Base-by-base conservation (phyloP, 148 eudicot species). In the Rhododendron mucronatum region DNA sequence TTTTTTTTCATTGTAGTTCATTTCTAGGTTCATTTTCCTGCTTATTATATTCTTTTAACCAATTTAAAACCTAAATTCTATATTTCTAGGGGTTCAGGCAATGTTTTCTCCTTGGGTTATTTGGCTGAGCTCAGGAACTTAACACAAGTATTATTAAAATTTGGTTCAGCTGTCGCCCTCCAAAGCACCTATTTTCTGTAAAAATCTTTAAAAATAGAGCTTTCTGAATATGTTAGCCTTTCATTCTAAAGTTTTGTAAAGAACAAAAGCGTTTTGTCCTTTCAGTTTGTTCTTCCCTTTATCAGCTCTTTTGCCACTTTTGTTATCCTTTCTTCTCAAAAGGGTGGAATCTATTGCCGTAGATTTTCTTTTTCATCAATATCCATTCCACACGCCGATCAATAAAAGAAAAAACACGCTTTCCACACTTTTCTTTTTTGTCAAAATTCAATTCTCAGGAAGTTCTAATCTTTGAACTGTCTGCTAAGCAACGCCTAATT, bases 301-400 rank as follows among this genome's bases (percentile, higher is more conserved):
- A 83, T 83, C 20, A 15, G 53, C 77, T 83, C 8, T 65, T 82
- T 82, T 82, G 18, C 71, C 71, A 12, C 74, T 61, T 37, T 63
- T 23, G 18, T n/a, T 18, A 23, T 45, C 37, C 63, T 80, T 35
- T 30, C 39, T 30, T 30, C 76, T 33, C 33, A 28, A 15, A 4
- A 51, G 45, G 61, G 23, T 1, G 63, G 83, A 51, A 80, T 80
- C 44, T 80, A 80, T 30, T 80, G 65, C 13, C 48, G 44, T 37
- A 76, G 57, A 23, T 26, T 51, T 5, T 26, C 51, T 6, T 48
- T 48, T 48, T 48, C 35, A 26, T 48, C 50, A 2, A 44, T 78
- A 39, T 44, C 53, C 30, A 2, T 11, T 20, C 16, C 23, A 7
- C 67, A 4, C 6, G 61, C 61, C 23, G n/a, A 59, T 20, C n/a